These are phyloP conservation scores for Cordyceps fumosorosea DNA, from an alignment of 2,329 filamentous ascomycete genomes.

Conservation along the genomic window DNA sequence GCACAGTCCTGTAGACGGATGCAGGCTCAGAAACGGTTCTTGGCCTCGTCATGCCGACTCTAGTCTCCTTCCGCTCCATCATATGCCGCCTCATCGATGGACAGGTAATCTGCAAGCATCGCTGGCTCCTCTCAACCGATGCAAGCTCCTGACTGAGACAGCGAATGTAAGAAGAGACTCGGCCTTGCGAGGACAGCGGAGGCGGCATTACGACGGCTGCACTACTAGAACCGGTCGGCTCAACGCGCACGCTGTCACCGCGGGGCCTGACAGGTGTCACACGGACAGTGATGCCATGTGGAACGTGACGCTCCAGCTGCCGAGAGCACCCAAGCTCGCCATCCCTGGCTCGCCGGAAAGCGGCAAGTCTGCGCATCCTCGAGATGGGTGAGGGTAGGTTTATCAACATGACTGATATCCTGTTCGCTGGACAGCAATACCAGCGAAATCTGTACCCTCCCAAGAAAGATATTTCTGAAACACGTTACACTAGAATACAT, in stretches of 20 bases:
- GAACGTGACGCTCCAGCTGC: constrained; percentile 22
- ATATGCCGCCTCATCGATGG: constrained; percentile 22
- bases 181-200: neutral
- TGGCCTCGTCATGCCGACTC: constrained; percentile 13
- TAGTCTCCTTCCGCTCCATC: constrained; percentile 20
- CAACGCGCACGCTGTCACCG: neutral
- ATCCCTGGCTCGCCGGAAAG: constrained; percentile 30
- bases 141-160: neutral
- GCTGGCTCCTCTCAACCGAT: neutral
- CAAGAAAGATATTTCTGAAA: neutral
- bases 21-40: constrained; percentile 1
- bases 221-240: neutral
- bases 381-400: neutral
- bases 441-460: neutral
- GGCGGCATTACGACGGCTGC: neutral
- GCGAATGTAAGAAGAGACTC: neutral
- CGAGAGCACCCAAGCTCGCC: constrained; percentile 23
- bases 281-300: constrained; percentile 17
- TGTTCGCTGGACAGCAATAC: too few species aligned
- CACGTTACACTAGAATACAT: neutral
- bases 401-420: constrained; percentile 7
- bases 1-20: constrained; percentile 29
- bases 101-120: constrained; percentile 14
- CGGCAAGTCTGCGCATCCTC: constrained; percentile 17
- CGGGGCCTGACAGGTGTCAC: neutral